Conservation (phyloP, 495 filamentous ascomycete species). For the Wilcoxina mikolae region DNA sequence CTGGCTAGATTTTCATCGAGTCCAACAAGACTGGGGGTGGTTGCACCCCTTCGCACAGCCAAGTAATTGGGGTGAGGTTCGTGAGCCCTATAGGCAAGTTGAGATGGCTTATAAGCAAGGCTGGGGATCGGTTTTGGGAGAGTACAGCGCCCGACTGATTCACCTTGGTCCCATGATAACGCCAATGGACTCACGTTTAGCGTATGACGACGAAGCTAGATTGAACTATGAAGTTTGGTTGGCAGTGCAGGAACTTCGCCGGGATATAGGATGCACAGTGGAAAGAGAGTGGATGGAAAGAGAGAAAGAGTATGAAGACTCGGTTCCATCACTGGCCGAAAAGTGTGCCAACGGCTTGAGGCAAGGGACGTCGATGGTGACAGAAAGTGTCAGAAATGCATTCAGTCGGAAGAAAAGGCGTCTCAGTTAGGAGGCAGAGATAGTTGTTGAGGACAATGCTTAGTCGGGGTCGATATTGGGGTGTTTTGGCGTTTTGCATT, state of each 20-base stretch:
- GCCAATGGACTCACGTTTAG: not conserved
- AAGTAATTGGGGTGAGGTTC: not conserved
- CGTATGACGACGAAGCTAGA: not conserved
- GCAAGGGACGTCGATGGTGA: not conserved
- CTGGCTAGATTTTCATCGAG: not conserved
- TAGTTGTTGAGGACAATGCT: not conserved
- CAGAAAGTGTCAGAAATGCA: not conserved
- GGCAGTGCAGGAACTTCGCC: not conserved
- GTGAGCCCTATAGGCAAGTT: not conserved
- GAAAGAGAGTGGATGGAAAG: not conserved
- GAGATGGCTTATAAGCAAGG: not conserved
- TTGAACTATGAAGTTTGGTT: not conserved
- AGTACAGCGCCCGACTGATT: not conserved
- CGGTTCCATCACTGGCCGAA: no score
- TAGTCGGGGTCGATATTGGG: not conserved
- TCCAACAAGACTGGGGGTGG: not conserved
- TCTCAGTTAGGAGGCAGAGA: not conserved
- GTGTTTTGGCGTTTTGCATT: not conserved
- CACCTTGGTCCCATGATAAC: not conserved
- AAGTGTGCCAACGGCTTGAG: not conserved
- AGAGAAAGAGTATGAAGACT: not conserved
- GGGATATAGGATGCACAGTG: not conserved
- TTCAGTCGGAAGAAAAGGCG: not conserved
- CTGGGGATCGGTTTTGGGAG: not conserved
- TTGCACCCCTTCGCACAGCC: not conserved